These are phyloP conservation scores for Trametes polyzona DNA, from an alignment of 1,284 basidiomycete species.

Conservation along the genomic window DNA sequence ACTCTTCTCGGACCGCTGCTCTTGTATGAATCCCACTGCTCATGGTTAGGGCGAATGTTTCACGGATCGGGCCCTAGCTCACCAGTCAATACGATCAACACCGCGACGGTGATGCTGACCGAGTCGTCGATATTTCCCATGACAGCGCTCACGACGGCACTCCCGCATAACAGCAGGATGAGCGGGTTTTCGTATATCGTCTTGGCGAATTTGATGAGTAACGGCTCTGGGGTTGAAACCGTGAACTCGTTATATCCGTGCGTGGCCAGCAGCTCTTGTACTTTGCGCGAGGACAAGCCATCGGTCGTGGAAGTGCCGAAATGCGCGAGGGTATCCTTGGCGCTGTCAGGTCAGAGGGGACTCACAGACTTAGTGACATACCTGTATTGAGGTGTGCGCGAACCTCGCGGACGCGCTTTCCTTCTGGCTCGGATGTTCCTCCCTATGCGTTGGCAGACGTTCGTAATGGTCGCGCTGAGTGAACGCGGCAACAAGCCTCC, in stretches of 20 bases:
- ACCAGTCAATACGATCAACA: conserved; percentile 93
- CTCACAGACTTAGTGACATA: conserved; percentile 36
- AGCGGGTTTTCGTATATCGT: conserved; percentile 95
- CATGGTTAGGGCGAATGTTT: neutral
- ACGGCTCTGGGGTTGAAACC: conserved; percentile 81
- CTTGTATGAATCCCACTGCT: conserved; percentile 93
- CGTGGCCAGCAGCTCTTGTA: conserved; percentile 67
- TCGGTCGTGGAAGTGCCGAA: conserved; percentile 63
- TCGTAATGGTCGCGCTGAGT: conserved; percentile 28
- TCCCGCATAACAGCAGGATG: conserved; percentile 88
- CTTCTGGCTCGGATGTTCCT: conserved; percentile 25
- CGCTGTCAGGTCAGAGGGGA: neutral
- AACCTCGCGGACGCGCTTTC: conserved; percentile 43
- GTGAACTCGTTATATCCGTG: conserved; percentile 96
- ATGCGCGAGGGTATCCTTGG: conserved; percentile 68
- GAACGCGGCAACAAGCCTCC: conserved; percentile 37
- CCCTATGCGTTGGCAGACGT: conserved; percentile 38
- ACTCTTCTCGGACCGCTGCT: conserved; percentile 93
- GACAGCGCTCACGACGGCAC: conserved; percentile 83
- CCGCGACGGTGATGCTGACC: conserved; percentile 91
- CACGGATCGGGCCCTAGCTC: conserved; percentile 26
- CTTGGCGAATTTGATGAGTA: conserved; percentile 86
- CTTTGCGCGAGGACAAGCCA: conserved; percentile 68
- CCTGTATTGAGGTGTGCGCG: conserved; percentile 46
- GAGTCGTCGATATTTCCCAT: conserved; percentile 97